Percentiles rank a stretch among this genome's conserved stretches.
Evolutionary conservation across 306 rosid species (phyloP).

Genomic region (Lathyrus aphaca): DNA sequence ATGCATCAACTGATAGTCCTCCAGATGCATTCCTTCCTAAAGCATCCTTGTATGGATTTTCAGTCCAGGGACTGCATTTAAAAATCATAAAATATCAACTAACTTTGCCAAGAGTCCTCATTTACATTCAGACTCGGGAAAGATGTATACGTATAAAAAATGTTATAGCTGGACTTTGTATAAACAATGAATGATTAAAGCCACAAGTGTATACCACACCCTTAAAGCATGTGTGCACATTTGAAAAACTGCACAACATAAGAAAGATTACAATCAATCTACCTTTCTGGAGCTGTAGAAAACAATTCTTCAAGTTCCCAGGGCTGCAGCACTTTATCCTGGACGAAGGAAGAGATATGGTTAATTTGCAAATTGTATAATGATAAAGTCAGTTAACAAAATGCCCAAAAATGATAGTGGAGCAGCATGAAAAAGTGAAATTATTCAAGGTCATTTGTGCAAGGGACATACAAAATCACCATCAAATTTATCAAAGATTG

Average conservation of each 20-base stretch:
- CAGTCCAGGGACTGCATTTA: conserved; percentile 76
- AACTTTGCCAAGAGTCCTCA: conserved; percentile 14
- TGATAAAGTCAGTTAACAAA: conserved; percentile 4
- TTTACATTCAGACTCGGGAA: too few species aligned
- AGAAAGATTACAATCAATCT: conserved; percentile 29
- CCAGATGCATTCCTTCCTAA: conserved; percentile 81
- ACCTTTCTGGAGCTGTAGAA: conserved; percentile 96
- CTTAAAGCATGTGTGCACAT: conserved; percentile 1
- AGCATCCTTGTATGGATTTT: conserved; percentile 70
- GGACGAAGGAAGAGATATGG: conserved; percentile 20
- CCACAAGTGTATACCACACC: neutral
- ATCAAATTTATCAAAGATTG: conserved; percentile 73
- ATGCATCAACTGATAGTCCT: conserved; percentile 79
- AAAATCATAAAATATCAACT: conserved; percentile 39
- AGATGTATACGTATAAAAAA: conserved; percentile 14
- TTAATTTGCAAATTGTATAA: conserved; percentile 25
- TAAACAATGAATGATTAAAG: conserved; percentile 15
- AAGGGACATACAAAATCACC: conserved; percentile 65
- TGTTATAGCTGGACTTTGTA: conserved; percentile 11
- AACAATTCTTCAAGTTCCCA: conserved; percentile 88
- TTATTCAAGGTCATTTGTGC: neutral
- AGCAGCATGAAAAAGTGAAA: neutral
- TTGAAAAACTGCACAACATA: conserved; percentile 11
- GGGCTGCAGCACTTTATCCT: conserved; percentile 83
- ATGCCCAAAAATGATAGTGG: conserved; percentile 13